These are phyloP conservation scores for Trichoderma parareesei DNA, from an alignment of 495 filamentous ascomycete genomes.

Conservation along the genomic window DNA sequence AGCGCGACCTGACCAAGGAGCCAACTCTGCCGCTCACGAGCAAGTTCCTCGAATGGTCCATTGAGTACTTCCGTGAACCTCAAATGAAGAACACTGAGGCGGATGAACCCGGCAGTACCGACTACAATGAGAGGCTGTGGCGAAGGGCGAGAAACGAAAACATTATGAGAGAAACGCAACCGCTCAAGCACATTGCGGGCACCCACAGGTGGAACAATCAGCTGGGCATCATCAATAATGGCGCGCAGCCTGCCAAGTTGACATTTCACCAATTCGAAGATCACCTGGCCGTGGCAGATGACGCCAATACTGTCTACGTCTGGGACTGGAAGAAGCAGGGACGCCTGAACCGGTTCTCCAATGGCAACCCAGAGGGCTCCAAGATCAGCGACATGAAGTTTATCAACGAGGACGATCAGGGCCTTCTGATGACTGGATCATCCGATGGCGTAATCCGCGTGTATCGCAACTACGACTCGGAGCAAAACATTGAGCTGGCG, in stretches of 20 bases:
- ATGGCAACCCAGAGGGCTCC: slow-evolving; percentile 83
- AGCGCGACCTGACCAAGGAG: slow-evolving; percentile 44
- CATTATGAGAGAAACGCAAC: slow-evolving; percentile 85
- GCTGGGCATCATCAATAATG: slow-evolving; percentile 72
- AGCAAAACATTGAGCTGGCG: slow-evolving; percentile 71
- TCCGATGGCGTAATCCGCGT: slow-evolving; percentile 90
- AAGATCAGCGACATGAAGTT: slow-evolving; percentile 91
- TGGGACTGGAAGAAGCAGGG: slow-evolving; percentile 83
- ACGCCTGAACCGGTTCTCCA: slow-evolving; percentile 78
- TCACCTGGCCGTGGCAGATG: slow-evolving; percentile 88
- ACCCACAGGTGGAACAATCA: slow-evolving; percentile 76
- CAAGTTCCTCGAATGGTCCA: slow-evolving; percentile 88
- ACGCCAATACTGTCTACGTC: slow-evolving; percentile 77
- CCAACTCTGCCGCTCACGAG: slow-evolving; percentile 68
- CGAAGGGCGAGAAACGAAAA: slow-evolving; percentile 84
- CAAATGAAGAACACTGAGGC: slow-evolving; percentile 96
- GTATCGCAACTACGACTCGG: slow-evolving; percentile 80
- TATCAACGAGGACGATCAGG: slow-evolving; percentile 97
- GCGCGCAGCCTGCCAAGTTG: slow-evolving; percentile 81
- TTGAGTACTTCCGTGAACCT: slow-evolving; percentile 97
- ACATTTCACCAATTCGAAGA: slow-evolving; percentile 97
- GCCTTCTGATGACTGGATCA: slow-evolving; percentile 79
- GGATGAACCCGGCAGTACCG: slow-evolving; percentile 92
- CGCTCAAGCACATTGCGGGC: slow-evolving; percentile 78
- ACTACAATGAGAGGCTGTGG: slow-evolving; percentile 95